Conservation (phyloP, 78 protist genomes). For the Creolimax fragrantissima region DNA sequence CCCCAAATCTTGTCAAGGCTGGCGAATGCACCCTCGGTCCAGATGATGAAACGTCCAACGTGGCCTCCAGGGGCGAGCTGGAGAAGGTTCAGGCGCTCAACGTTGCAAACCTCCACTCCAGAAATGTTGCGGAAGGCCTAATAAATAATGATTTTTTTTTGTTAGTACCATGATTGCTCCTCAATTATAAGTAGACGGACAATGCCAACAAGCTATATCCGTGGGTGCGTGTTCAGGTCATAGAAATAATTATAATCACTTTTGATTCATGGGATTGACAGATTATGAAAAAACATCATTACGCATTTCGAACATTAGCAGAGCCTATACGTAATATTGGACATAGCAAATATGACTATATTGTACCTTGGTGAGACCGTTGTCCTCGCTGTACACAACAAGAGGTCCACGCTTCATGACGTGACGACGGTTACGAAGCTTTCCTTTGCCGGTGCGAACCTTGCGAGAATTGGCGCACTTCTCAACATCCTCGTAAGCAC, state of each 20-base stretch:
- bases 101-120: conserved; percentile 92
- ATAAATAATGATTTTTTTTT: too few species aligned
- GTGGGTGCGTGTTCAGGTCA: not conserved
- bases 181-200: too few species aligned
- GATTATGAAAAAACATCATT: not conserved
- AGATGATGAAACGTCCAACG: conserved; percentile 98
- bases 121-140: conserved; percentile 95
- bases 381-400: conserved; percentile 74
- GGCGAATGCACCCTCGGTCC: conserved; percentile 96
- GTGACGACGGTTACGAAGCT: conserved; percentile 95
- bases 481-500: conserved; percentile 88
- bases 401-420: conserved; percentile 93
- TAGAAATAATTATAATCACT: not conserved
- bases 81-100: conserved; percentile 89
- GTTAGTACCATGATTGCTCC: too few species aligned
- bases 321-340: not conserved
- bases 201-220: too few species aligned
- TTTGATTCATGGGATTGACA: not conserved
- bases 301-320: not conserved
- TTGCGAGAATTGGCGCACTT: conserved; percentile 42
- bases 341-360: not conserved
- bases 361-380: conserved; percentile 40
- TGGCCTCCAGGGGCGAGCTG: conserved; percentile 99
- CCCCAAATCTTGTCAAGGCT: conserved; percentile 81
- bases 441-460: conserved; percentile 95